These are phyloP conservation scores for Cenchrus purpureus DNA, from an alignment of 176 grass and related monocot species.

Conservation along the genomic window DNA sequence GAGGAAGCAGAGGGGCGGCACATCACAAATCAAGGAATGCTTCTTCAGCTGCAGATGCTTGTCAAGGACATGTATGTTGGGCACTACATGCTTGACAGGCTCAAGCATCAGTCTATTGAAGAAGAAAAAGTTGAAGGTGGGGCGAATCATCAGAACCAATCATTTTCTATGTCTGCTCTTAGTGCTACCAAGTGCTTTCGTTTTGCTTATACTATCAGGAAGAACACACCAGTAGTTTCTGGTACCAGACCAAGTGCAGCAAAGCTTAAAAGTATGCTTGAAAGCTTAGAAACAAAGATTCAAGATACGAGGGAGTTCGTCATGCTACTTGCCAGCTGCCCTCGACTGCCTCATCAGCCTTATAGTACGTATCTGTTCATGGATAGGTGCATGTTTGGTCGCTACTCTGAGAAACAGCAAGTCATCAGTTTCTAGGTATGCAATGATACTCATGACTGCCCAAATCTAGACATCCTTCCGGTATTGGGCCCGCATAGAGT, in stretches of 20 bases:
- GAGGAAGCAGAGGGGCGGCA: slow-evolving; percentile 33
- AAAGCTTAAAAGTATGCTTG: slow-evolving; percentile 26
- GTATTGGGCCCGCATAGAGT: slow-evolving; percentile 40
- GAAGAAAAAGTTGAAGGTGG: slow-evolving; percentile 13
- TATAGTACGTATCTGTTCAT: slow-evolving; percentile 32
- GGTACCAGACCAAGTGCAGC: background rate
- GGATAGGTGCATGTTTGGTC: slow-evolving; percentile 49
- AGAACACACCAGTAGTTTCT: background rate
- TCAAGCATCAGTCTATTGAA: background rate
- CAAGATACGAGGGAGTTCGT: slow-evolving; percentile 38
- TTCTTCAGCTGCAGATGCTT: slow-evolving; percentile 38
- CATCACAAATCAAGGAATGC: slow-evolving; percentile 34
- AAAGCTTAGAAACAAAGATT: slow-evolving; percentile 27
- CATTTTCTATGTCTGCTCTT: background rate
- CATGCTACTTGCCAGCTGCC: slow-evolving; percentile 37
- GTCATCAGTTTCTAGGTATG: slow-evolving; percentile 45
- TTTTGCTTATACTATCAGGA: slow-evolving; percentile 14
- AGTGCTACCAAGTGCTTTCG: slow-evolving; percentile 21
- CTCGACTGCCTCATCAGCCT: slow-evolving; percentile 26
- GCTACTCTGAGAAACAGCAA: slow-evolving; percentile 33
- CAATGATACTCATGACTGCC: background rate
- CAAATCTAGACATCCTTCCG: slow-evolving; percentile 34
- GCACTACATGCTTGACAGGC: slow-evolving; percentile 12
- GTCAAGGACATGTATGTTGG: slow-evolving; percentile 26
- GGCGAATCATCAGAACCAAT: slow-evolving; percentile 5